phyloP scores from a whole-genome alignment of 2,329 filamentous ascomycete genomes.

The Sarocladiaceae sp. region DNA sequence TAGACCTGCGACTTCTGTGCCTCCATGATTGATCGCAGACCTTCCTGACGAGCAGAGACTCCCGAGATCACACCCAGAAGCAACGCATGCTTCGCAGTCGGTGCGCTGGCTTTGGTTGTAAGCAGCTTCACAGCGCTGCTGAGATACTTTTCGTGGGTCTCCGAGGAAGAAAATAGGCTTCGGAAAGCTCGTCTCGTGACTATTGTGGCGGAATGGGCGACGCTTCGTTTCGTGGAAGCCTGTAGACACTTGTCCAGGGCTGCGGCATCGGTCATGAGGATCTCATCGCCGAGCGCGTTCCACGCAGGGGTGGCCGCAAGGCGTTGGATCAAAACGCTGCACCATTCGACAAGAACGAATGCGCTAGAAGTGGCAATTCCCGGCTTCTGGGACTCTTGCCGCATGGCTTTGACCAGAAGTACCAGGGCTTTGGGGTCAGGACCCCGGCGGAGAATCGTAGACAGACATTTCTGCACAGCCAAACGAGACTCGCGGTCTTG shows the following conservation, averaged over 20 bases:
- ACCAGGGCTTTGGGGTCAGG: conserved; percentile 53
- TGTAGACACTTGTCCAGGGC: conserved; percentile 75
- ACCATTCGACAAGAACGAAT: conserved; percentile 91
- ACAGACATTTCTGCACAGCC: conserved; percentile 77
- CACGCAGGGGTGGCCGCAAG: conserved; percentile 59
- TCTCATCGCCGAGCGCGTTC: conserved; percentile 59
- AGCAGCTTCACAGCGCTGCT: conserved; percentile 61
- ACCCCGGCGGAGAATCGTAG: conserved; percentile 57
- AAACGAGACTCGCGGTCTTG: conserved; percentile 78
- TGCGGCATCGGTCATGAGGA: conserved; percentile 66
- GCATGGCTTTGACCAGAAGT: conserved; percentile 62
- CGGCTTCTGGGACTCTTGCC: conserved; percentile 69
- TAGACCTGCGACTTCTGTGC: conserved; percentile 67
- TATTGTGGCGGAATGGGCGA: conserved; percentile 70
- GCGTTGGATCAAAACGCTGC: conserved; percentile 70
- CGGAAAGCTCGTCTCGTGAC: conserved; percentile 77
- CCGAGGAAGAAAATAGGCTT: conserved; percentile 59
- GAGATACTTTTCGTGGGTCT: conserved; percentile 56
- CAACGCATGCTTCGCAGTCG: conserved; percentile 66
- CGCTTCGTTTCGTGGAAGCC: conserved; percentile 55
- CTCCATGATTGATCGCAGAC: conserved; percentile 59
- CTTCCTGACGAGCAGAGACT: conserved; percentile 69
- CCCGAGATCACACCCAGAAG: conserved; percentile 84
- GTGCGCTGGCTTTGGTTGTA: conserved; percentile 60
- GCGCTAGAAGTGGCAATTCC: conserved; percentile 75